Evolutionary conservation across 371 early-diverging fungal genomes (phyloP).

Genomic region (Apophysomyces ossiformis): DNA sequence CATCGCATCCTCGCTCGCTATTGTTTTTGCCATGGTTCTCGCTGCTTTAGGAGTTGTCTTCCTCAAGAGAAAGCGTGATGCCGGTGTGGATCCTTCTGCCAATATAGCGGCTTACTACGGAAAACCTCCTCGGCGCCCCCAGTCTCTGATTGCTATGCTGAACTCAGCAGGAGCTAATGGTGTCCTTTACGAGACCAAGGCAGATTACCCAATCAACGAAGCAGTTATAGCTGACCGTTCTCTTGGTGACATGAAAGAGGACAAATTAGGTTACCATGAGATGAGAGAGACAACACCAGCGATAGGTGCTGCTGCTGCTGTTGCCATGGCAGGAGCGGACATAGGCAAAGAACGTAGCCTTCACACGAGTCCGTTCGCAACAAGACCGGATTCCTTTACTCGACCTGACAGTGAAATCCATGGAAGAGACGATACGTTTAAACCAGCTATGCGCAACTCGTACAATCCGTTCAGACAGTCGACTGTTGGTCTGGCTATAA

Average conservation of each 20-base stretch:
- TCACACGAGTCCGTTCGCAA: constrained; percentile 2
- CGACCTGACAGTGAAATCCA: constrained; percentile 28
- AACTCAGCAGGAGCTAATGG: constrained; percentile 18
- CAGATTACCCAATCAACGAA: constrained; percentile 3
- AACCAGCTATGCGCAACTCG: constrained; percentile 18
- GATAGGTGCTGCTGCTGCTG: constrained; percentile 12
- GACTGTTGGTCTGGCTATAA: constrained; percentile 29
- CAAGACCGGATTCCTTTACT: constrained; percentile 24
- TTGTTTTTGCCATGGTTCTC: constrained; percentile 72
- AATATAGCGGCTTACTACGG: constrained; percentile 45
- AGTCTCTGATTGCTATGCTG: constrained; percentile 43
- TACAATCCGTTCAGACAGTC: constrained; percentile 45
- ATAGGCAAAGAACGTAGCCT: not conserved
- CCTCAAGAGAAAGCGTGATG: constrained; percentile 39
- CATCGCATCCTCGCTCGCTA: constrained; percentile 67
- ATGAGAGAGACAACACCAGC: constrained; percentile 11
- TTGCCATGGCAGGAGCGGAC: constrained; percentile 8
- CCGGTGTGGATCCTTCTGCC: constrained; percentile 33
- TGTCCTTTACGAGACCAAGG: constrained; percentile 11
- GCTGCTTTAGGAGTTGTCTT: constrained; percentile 51
- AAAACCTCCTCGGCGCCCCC: constrained; percentile 49
- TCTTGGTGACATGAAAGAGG: not conserved
- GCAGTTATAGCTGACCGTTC: not conserved
- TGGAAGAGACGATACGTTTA: constrained; percentile 3
- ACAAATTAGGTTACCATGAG: constrained; percentile 8